Conservation (phyloP, 306 rosid genomes). For the Luffa aegyptiaca region DNA sequence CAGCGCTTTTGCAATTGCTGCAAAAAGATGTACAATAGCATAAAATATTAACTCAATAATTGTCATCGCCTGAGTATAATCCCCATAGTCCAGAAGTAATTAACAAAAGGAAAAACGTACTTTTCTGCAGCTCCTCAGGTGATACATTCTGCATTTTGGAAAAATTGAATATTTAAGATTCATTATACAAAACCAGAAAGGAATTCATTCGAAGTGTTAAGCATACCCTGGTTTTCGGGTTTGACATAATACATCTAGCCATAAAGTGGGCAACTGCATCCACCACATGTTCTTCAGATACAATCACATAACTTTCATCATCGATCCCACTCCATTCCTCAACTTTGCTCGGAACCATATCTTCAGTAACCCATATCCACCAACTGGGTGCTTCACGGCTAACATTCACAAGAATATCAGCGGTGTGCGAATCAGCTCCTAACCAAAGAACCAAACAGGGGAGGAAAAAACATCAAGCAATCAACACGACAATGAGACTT, state of each 20-base stretch:
- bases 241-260: constrained; percentile 80
- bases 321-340: constrained; percentile 90
- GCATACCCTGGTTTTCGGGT: constrained; percentile 65
- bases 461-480: not conserved
- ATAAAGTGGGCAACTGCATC: constrained; percentile 91
- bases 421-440: constrained; percentile 57
- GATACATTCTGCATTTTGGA: constrained; percentile 56
- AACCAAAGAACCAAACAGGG: constrained; percentile 3
- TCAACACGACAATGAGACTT: not conserved
- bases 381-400: constrained; percentile 62
- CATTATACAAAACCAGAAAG: not conserved
- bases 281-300: constrained; percentile 79
- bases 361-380: constrained; percentile 97
- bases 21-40: constrained; percentile 8
- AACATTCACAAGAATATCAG: constrained; percentile 67
- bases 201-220: not conserved
- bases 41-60: not conserved
- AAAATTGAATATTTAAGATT: constrained; percentile 13
- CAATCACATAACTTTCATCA: constrained; percentile 63
- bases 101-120: constrained; percentile 34
- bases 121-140: constrained; percentile 75
- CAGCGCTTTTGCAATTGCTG: constrained; percentile 71
- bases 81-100: not conserved
- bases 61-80: not conserved
- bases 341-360: constrained; percentile 38